Evolutionary conservation across 768 basidiomycete species (phyloP).

Genomic region (Lenzites betulinus): DNA sequence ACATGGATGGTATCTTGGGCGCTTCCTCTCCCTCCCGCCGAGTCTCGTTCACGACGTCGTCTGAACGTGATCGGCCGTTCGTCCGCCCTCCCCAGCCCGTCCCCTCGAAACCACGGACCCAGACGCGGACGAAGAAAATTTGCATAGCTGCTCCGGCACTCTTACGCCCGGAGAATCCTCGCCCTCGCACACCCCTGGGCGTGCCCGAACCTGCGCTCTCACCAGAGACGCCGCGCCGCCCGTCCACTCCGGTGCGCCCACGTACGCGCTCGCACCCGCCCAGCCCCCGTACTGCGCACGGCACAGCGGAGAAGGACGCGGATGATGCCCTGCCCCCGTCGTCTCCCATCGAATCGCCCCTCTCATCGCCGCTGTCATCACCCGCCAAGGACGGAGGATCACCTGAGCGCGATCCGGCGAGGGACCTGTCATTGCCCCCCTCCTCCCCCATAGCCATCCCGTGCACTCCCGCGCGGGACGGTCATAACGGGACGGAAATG

Average conservation of each 20-base stretch:
- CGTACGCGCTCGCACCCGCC: slow-evolving; percentile 3
- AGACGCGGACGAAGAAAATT: neutral
- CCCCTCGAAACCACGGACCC: neutral
- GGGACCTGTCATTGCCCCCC: neutral
- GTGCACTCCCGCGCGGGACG: neutral
- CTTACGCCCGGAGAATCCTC: neutral
- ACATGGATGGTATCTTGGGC: slow-evolving; percentile 12
- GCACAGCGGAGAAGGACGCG: neutral
- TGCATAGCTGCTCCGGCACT: neutral
- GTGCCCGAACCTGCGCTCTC: neutral
- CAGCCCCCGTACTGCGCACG: neutral
- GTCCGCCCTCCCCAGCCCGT: slow-evolving; percentile 13
- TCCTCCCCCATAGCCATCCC: slow-evolving; percentile 17
- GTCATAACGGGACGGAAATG: neutral
- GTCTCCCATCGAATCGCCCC: slow-evolving; percentile 9
- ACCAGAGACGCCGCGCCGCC: neutral
- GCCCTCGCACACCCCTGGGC: neutral
- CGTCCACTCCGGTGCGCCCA: slow-evolving; percentile 13
- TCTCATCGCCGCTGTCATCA: slow-evolving; percentile 13
- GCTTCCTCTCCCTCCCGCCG: slow-evolving; percentile 18
- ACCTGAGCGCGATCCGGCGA: neutral
- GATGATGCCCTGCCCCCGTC: slow-evolving; percentile 14
- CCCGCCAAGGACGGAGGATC: neutral
- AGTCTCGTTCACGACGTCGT: slow-evolving; percentile 24
- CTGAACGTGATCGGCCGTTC: slow-evolving; percentile 25